Conservation (phyloP, 106 monocot species). For the Cymbidium sinense region DNA sequence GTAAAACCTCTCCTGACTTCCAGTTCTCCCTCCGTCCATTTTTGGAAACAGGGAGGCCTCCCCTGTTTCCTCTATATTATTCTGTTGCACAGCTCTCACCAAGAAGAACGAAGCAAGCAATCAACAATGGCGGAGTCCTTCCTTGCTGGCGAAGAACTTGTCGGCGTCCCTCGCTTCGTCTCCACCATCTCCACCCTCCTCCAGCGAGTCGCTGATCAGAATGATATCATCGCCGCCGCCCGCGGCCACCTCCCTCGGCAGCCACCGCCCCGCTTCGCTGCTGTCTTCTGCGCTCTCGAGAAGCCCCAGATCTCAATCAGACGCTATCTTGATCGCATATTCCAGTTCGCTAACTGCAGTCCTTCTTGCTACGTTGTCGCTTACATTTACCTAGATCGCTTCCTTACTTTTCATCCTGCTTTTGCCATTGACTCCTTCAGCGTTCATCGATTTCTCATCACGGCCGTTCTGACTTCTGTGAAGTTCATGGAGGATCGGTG, state of each 20-base stretch:
- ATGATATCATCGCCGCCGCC: slow-evolving; percentile 7
- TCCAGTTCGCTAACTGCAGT: slow-evolving; percentile 38
- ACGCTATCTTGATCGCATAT: slow-evolving; percentile 42
- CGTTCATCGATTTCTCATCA: slow-evolving; percentile 54
- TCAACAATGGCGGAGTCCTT: slow-evolving; percentile 11
- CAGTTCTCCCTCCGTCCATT: not conserved
- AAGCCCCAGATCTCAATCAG: slow-evolving; percentile 35
- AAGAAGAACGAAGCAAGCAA: not conserved
- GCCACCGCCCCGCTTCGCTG: not conserved
- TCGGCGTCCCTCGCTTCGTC: slow-evolving; percentile 15
- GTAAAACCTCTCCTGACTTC: too few relatives aligned
- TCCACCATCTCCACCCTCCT: slow-evolving; percentile 30
- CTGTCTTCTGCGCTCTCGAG: slow-evolving; percentile 25
- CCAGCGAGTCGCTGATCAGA: slow-evolving; percentile 28
- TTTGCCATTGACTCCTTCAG: slow-evolving; percentile 30
- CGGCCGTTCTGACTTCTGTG: slow-evolving; percentile 41
- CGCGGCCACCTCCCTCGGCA: not conserved
- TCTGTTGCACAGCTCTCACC: not conserved
- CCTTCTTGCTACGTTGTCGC: slow-evolving; percentile 45
- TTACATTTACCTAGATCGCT: slow-evolving; percentile 49
- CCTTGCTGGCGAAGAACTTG: not conserved
- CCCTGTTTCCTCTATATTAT: not conserved
- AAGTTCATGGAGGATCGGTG: slow-evolving; percentile 64
- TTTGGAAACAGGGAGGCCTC: not conserved
- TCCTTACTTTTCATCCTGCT: slow-evolving; percentile 13